Percentiles rank a stretch among this genome's conserved stretches.
phyloP scores from a whole-genome alignment of 2,329 filamentous ascomycete genomes.

The Ophiocordyceps australis region DNA sequence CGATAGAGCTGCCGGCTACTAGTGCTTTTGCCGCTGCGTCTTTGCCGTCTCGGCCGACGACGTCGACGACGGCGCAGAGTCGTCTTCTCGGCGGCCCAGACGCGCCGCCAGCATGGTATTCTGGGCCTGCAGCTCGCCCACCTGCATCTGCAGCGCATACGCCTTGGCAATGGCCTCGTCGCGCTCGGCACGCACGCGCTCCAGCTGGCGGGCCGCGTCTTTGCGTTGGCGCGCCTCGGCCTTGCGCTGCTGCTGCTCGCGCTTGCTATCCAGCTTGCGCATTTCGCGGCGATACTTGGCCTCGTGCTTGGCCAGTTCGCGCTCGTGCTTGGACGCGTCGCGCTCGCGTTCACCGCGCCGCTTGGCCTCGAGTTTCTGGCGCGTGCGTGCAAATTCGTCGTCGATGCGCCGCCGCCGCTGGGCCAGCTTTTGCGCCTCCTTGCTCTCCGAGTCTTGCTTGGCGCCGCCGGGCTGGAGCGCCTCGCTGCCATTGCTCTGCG shows the following conservation, averaged over 20 bases:
- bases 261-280: constrained; percentile 44
- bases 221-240: constrained; percentile 30
- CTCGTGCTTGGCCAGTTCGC: constrained; percentile 45
- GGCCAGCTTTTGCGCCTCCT: constrained; percentile 46
- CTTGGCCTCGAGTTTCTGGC: constrained; percentile 33
- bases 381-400: constrained; percentile 39
- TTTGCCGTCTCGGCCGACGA: constrained; percentile 17
- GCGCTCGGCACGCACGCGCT: constrained; percentile 28
- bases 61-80: too few species aligned
- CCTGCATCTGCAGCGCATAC: constrained; percentile 32
- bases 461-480: constrained; percentile 20
- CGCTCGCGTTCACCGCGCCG: constrained; percentile 34
- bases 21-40: too few species aligned
- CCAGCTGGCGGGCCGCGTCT: constrained; percentile 31
- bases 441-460: constrained; percentile 22
- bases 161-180: constrained; percentile 33
- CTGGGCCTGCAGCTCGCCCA: constrained; percentile 39
- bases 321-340: constrained; percentile 47
- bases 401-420: constrained; percentile 43
- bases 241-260: constrained; percentile 42
- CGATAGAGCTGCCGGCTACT: too few species aligned
- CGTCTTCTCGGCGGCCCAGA: too few species aligned
- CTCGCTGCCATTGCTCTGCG: constrained; percentile 8
- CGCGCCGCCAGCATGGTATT: constrained; percentile 39
- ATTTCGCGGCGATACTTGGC: constrained; percentile 48